A percentile compares a stretch with the other conserved stretches of the same genome.
These are phyloP conservation scores for Cytospora paraplurivora DNA, from an alignment of 2,329 filamentous ascomycete genomes.

Conservation along the genomic window DNA sequence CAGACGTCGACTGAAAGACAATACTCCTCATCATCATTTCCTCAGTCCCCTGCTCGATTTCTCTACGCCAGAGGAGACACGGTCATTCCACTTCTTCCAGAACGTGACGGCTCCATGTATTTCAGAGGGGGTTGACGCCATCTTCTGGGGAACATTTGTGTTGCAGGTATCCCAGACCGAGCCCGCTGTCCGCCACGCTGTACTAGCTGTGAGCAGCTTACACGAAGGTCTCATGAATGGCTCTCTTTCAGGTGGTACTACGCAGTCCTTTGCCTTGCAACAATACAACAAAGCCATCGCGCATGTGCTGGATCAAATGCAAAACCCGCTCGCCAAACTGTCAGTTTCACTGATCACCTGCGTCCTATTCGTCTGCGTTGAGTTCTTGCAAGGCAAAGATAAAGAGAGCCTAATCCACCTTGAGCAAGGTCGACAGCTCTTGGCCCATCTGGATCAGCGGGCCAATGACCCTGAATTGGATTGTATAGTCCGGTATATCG, in stretches of 20 bases:
- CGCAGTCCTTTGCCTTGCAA: conserved; percentile 41
- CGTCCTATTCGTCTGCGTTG: conserved; percentile 55
- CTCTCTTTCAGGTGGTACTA: neutral
- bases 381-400: conserved; percentile 55
- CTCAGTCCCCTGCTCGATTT: conserved; percentile 30
- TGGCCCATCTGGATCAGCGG: conserved; percentile 38
- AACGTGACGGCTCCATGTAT: conserved; percentile 26
- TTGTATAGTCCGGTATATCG: conserved; percentile 35
- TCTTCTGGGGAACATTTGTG: conserved; percentile 37
- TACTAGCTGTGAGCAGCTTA: conserved; percentile 37
- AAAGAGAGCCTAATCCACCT: conserved; percentile 49
- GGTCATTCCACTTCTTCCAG: conserved; percentile 29
- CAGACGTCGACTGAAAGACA: conserved; percentile 27
- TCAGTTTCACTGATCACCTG: conserved; percentile 47
- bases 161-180: conserved; percentile 34
- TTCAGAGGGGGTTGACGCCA: conserved; percentile 26
- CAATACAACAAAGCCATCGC: conserved; percentile 55
- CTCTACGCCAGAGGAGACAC: conserved; percentile 29
- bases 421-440: conserved; percentile 46
- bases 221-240: conserved; percentile 33
- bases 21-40: conserved; percentile 28
- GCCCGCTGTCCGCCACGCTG: conserved; percentile 34
- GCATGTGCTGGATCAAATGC: conserved; percentile 42
- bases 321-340: conserved; percentile 37
- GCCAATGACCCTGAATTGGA: conserved; percentile 39